A percentile compares a stretch with the other conserved stretches of the same genome.
These are phyloP conservation scores for Fagopyrum tataricum DNA, from an alignment of 148 eudicot species.

Conservation along the genomic window DNA sequence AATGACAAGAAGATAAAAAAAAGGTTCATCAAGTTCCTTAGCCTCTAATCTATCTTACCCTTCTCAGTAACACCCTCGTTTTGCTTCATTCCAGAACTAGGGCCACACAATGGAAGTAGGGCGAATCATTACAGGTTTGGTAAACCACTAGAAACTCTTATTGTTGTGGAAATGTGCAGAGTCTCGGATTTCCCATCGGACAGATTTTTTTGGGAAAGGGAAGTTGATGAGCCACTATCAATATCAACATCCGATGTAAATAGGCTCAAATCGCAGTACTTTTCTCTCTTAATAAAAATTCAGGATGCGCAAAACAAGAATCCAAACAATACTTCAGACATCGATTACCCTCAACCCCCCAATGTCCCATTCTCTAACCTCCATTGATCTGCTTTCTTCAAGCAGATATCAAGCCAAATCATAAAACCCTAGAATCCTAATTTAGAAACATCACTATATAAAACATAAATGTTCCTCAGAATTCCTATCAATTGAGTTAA, in stretches of 20 bases:
- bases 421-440: slow-evolving; percentile 7
- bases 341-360: neutral
- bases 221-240: neutral
- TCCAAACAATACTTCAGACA: neutral
- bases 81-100: neutral
- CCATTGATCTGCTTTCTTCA: neutral
- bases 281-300: neutral
- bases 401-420: neutral
- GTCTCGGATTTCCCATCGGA: neutral
- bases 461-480: neutral
- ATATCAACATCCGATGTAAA: neutral
- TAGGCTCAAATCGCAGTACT: neutral
- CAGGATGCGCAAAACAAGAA: neutral
- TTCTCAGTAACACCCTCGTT: neutral
- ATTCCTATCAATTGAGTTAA: neutral
- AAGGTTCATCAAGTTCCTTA: neutral
- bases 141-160: neutral
- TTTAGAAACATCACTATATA: neutral
- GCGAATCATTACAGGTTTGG: neutral
- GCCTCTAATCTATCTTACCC: neutral
- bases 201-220: neutral
- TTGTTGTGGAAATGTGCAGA: neutral
- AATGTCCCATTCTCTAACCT: neutral
- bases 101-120: neutral
- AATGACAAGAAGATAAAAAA: neutral